Base-by-base conservation (phyloP, 768 basidiomycete species). In the Psilocybe sp. region DNA sequence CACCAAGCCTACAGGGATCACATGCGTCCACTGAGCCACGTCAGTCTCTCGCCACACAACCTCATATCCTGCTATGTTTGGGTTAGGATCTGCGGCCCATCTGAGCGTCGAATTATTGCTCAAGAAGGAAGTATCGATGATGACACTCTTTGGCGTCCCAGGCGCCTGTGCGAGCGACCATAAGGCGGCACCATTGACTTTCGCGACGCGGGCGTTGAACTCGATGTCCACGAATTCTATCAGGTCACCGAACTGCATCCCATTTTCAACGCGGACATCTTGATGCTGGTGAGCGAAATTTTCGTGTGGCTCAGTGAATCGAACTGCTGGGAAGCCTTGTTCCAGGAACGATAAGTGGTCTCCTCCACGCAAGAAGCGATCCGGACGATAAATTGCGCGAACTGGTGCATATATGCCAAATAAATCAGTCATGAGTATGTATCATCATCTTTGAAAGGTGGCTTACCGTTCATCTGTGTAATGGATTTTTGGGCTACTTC, bases 271-370 rank as follows among this genome's bases (percentile, higher is more conserved):
- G 19, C 79, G 74, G 38, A 76, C 69, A 57, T 82, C 73, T 60
- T 82, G 80, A 59, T 81, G 78, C 61, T 82, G 79, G 57, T 80
- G 79, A 32, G 75, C 77, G 58, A 78, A 80, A 59, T 81, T 73
- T 60, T 82, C 79, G 59, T 76, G 65, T 7, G 79, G 79, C 53
- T 81, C 80, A 1, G 77, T 80, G 67, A 80, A 81, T 19, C 79
- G 74, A 19, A 79, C 74, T 0, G 79, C 80, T 9, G 80, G 67
- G 65, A 74, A 79, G 11, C 79, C 79, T 51, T 66, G 65, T 32
- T 64, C 56, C 20, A 80, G 67, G 76, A 81, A 81, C 14, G 74
- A 72, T 35, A 67, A 55, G 54, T 81, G 79, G 57, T 82, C 79
- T 5, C 79, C 79, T n/a, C 78, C 78, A 15, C 80, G 75, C 23